Evolutionary conservation across 2,329 filamentous ascomycete species (phyloP).

Genomic region (Ceratocystis alfenasii): DNA sequence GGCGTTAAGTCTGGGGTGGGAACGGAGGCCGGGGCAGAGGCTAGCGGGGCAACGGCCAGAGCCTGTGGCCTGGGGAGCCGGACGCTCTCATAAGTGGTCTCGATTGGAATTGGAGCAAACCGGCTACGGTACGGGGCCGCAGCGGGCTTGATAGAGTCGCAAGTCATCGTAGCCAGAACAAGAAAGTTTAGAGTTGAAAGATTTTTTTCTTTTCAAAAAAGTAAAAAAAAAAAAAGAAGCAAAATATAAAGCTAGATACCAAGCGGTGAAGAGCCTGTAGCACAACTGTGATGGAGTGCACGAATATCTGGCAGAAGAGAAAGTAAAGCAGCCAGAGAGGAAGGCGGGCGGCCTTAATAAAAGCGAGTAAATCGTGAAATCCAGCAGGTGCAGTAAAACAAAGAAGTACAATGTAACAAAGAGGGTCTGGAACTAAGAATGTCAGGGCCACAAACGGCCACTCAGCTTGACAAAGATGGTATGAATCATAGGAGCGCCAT

Average conservation of each 20-base stretch:
- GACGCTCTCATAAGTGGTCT: constrained; percentile 54
- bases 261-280: background rate
- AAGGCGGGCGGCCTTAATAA: background rate
- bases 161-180: constrained; percentile 20
- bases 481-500: constrained; percentile 11
- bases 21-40: constrained; percentile 28
- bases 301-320: background rate
- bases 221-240: too few relatives aligned
- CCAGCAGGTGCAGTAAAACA: background rate
- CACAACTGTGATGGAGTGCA: background rate
- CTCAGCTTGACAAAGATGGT: constrained; percentile 1
- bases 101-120: constrained; percentile 58
- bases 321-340: background rate
- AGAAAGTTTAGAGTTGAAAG: background rate
- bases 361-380: background rate
- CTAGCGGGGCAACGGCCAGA: background rate
- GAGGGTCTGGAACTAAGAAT: background rate
- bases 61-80: constrained; percentile 29
- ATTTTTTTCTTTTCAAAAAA: too few relatives aligned
- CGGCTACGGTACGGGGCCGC: constrained; percentile 37
- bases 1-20: constrained; percentile 48
- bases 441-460: constrained; percentile 12
- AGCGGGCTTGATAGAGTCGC: constrained; percentile 1
- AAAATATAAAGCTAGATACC: background rate
- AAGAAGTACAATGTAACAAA: background rate